phyloP scores from a whole-genome alignment of 1,139 yeast genomes.

The Taphrina communis region DNA sequence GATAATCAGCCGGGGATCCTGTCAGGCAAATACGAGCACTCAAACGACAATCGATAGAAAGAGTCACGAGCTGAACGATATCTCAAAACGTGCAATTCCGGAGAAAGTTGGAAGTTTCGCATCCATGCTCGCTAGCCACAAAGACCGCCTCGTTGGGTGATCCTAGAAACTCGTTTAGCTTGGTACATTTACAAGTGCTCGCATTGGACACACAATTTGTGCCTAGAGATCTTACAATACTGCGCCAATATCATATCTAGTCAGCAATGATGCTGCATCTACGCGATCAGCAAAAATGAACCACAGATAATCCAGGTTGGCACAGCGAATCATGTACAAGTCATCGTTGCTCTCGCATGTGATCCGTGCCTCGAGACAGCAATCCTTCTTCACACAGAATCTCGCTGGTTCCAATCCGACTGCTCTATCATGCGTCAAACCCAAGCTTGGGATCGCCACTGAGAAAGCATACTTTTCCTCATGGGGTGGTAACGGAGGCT shows the following conservation, averaged over 20 bases:
- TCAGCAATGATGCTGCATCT: background rate
- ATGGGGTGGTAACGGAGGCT: constrained; percentile 21
- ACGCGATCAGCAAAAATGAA: background rate
- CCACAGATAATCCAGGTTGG: background rate
- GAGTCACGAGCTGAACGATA: background rate
- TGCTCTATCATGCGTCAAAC: constrained; percentile 31
- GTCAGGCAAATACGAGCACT: too few species aligned
- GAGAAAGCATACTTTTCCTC: constrained; percentile 34
- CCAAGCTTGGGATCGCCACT: constrained; percentile 30
- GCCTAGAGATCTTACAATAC: too few species aligned
- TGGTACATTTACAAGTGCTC: too few species aligned
- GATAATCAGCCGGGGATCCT: too few species aligned
- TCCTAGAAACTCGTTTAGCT: too few species aligned
- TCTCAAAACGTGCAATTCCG: background rate
- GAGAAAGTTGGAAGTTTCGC: background rate
- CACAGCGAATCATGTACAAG: constrained; percentile 19
- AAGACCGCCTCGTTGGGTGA: background rate
- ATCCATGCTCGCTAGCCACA: background rate
- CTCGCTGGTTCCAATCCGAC: constrained; percentile 34
- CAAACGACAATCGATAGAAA: background rate
- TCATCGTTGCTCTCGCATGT: constrained; percentile 24
- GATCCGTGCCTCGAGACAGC: constrained; percentile 30
- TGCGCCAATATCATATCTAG: too few species aligned
- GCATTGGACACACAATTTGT: too few species aligned
- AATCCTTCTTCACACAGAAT: constrained; percentile 36